A percentile compares a stretch with the other conserved stretches of the same genome.
phyloP scores from a whole-genome alignment of 345 rosid species.

The Aegle marmelos region DNA sequence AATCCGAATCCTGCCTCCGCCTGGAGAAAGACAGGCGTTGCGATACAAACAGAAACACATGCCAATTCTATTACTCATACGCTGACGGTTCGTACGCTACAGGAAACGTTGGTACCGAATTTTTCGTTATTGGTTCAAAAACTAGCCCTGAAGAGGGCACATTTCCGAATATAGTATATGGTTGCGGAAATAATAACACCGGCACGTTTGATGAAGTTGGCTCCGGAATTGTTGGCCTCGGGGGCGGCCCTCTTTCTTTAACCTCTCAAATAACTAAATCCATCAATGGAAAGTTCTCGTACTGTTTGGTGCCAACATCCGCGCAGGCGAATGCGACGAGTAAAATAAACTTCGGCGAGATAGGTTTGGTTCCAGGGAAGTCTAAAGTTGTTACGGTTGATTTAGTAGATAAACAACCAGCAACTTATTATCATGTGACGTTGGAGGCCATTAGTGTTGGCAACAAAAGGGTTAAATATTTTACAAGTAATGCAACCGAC shows the following conservation, averaged over 20 bases:
- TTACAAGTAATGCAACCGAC: background rate
- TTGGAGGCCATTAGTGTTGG: constrained; percentile 62
- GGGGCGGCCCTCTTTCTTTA: constrained; percentile 54
- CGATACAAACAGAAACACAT: constrained; percentile 8
- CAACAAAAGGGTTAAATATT: constrained; percentile 32
- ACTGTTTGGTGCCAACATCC: constrained; percentile 48
- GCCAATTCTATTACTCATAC: constrained; percentile 46
- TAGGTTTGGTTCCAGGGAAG: constrained; percentile 16
- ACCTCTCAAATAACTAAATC: constrained; percentile 38
- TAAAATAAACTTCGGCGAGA: constrained; percentile 44
- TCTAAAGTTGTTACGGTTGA: constrained; percentile 35
- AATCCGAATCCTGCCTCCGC: constrained; percentile 27
- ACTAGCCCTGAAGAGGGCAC: constrained; percentile 15
- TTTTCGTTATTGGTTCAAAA: constrained; percentile 25
- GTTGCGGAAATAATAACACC: constrained; percentile 50
- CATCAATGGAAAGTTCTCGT: constrained; percentile 45
- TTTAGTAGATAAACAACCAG: constrained; percentile 25
- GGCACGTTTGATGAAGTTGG: constrained; percentile 46
- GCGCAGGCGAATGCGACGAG: constrained; percentile 25
- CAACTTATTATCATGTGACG: constrained; percentile 45
- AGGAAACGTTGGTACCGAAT: constrained; percentile 49
- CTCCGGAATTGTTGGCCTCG: constrained; percentile 62
- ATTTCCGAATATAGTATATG: constrained; percentile 28
- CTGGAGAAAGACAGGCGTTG: constrained; percentile 23
- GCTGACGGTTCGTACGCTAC: constrained; percentile 37